Evolutionary conservation across 352 stramenopile species (phyloP), one percentile per base, ranked within the genome.

Genomic region (Globisporangium acanthophoron): DNA sequence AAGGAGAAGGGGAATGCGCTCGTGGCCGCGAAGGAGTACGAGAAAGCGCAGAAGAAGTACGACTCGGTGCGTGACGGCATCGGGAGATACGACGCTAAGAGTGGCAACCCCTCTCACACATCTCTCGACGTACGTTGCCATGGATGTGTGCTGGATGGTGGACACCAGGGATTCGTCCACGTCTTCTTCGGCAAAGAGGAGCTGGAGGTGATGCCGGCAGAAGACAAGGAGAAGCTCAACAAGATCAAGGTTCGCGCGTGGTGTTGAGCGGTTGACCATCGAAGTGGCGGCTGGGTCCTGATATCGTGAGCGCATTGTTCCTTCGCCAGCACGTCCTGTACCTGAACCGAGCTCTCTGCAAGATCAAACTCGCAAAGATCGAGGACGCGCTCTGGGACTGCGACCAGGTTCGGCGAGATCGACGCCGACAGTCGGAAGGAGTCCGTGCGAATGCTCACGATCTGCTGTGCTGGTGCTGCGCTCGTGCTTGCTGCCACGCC

Each of bases 131-230:
- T 27, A 27, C 24, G 24, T 27, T 27, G 24, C 24, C 24, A 27
- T 27, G 24, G 24, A 27, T 27, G 24, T 27, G 24, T 27, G 24
- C 24, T 27, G 24, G 9, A 37, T 1, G 33, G 9, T 37, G 9
- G 47, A 46, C 8, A 27, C 21, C 55, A 93, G 84, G 84, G 82
- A 6, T 94, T 94, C 52, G 85, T 94, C 3, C 80, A 92, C 64
- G 88, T 92, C 16, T 94, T 94, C 59, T 94, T 85, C 59, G 74
- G 72, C 33, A 94, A 94, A 52, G 85, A 94, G 50, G 85, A 94
- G 61, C 88, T 85, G 79, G 85, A 94, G 58, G 74, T 92, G 40
- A 72, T 94, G 35, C 65, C 80, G 1, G 62, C 81, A 35, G 64
- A 75, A 48, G 85, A 94, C 53, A 91, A 92, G 58, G 65, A 76